Evolutionary conservation across 371 early-diverging fungal genomes (phyloP).

Genomic region (Syncephalis plumigaleata): DNA sequence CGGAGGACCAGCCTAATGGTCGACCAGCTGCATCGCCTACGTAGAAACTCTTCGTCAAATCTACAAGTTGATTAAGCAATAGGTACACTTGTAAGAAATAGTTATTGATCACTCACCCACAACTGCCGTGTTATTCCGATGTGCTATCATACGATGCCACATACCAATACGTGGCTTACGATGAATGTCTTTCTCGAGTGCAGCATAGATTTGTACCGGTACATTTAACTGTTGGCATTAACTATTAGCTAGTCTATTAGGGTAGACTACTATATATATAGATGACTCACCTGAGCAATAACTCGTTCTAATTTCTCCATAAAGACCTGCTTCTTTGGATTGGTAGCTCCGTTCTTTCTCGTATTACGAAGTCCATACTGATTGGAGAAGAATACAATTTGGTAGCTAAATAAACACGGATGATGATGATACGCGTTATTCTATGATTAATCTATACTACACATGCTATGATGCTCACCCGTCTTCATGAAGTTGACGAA

Average conservation of each 20-base stretch:
- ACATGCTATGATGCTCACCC: not conserved
- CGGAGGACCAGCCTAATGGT: constrained; percentile 33
- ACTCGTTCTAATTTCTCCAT: not conserved
- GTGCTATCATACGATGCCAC: not conserved
- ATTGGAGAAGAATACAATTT: not conserved
- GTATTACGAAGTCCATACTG: not conserved
- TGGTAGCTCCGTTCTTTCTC: not conserved
- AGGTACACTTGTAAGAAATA: too few relatives aligned
- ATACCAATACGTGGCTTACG: not conserved
- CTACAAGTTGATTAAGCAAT: too few relatives aligned
- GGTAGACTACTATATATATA: too few relatives aligned
- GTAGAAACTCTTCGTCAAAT: constrained; percentile 38
- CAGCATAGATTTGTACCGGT: not conserved
- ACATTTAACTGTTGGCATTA: not conserved
- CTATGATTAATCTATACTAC: not conserved
- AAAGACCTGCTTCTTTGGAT: not conserved
- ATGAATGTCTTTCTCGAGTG: not conserved
- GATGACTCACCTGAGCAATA: too few relatives aligned
- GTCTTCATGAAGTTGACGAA: not conserved
- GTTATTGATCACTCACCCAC: too few relatives aligned
- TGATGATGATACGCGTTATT: not conserved
- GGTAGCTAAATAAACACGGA: not conserved
- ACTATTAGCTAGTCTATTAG: too few relatives aligned
- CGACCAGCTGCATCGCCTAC: constrained; percentile 90
- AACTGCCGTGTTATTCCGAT: not conserved